A percentile compares a stretch with the other conserved stretches of the same genome.
Conservation (phyloP, 345 rosid species). For the Stellera chamaejasme region DNA sequence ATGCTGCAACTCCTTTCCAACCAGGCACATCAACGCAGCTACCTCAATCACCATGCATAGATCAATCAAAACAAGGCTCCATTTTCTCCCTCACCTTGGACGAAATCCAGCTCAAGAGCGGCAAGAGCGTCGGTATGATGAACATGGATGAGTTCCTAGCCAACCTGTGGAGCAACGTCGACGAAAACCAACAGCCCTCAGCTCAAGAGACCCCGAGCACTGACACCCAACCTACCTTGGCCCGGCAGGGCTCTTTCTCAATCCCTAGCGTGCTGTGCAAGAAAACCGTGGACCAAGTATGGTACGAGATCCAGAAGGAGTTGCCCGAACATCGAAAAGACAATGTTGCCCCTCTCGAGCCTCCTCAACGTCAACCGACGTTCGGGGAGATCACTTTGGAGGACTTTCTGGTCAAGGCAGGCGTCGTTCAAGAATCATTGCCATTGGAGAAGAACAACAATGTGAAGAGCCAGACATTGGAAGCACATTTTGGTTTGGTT, state of each 20-base stretch:
- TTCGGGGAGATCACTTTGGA: conserved; percentile 79
- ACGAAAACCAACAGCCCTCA: conserved; percentile 32
- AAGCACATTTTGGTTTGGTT: conserved; percentile 29
- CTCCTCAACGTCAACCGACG: conserved; percentile 45
- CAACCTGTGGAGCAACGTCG: conserved; percentile 52
- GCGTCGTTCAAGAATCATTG: conserved; percentile 57
- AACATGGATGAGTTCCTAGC: conserved; percentile 89
- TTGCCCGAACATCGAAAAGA: conserved; percentile 17
- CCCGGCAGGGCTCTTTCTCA: conserved; percentile 62
- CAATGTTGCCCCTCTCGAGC: conserved; percentile 7
- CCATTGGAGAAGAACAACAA: conserved; percentile 4
- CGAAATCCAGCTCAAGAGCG: conserved; percentile 73
- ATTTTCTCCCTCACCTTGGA: conserved; percentile 68
- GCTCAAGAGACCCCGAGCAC: conserved; percentile 10
- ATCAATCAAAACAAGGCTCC: conserved; percentile 30
- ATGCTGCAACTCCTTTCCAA: conserved; percentile 3
- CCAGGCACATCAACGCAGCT: conserved; percentile 4
- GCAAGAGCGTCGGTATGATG: conserved; percentile 77
- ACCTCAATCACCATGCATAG: conserved; percentile 15
- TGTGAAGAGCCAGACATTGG: conserved; percentile 1
- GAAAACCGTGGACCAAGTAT: conserved; percentile 88
- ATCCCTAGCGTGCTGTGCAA: conserved; percentile 65
- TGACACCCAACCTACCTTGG: conserved; percentile 16
- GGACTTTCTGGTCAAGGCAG: conserved; percentile 78
- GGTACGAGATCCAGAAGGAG: conserved; percentile 74